phyloP scores from a whole-genome alignment of 2,329 filamentous ascomycete species.

The Alternaria atra region DNA sequence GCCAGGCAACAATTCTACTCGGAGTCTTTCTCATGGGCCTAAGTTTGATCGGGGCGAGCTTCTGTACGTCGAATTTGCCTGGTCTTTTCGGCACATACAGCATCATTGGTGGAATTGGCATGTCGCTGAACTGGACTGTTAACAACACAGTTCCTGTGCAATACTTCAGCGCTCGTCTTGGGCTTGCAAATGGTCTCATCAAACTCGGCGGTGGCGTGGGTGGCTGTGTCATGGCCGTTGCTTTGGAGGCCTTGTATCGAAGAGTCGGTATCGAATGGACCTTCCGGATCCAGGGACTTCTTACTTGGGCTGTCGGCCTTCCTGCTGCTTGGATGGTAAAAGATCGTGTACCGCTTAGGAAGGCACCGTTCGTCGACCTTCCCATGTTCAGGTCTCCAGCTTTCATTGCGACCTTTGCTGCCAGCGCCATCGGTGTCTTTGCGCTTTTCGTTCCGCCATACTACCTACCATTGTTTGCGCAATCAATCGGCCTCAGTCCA shows the following conservation, averaged over 20 bases:
- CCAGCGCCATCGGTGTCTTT: conserved; percentile 37
- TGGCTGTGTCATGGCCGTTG: conserved; percentile 38
- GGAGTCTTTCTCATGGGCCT: conserved; percentile 62
- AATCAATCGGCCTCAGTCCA: conserved; percentile 35
- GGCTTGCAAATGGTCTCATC: conserved; percentile 42
- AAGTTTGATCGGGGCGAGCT: conserved; percentile 60
- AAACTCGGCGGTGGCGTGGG: conserved; percentile 43
- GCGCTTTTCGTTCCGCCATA: conserved; percentile 44
- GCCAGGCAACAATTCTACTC: conserved; percentile 56
- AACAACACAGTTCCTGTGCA: conserved; percentile 38
- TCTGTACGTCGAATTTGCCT: conserved; percentile 56
- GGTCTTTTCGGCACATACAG: conserved; percentile 62
- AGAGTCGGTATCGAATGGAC: conserved; percentile 44
- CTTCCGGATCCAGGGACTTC: conserved; percentile 39
- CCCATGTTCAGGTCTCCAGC: conserved; percentile 36
- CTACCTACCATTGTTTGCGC: conserved; percentile 41
- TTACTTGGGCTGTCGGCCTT: conserved; percentile 35
- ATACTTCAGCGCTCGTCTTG: conserved; percentile 41
- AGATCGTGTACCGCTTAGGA: conserved; percentile 33
- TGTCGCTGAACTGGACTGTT: conserved; percentile 35
- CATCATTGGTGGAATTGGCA: conserved; percentile 58
- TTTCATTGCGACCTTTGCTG: conserved; percentile 35
- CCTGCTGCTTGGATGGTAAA: conserved; percentile 38
- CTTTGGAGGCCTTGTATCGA: conserved; percentile 35
- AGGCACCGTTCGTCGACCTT: conserved; percentile 35